Conservation (phyloP, 108 stramenopile species). For the Cylindrotheca closterium region DNA sequence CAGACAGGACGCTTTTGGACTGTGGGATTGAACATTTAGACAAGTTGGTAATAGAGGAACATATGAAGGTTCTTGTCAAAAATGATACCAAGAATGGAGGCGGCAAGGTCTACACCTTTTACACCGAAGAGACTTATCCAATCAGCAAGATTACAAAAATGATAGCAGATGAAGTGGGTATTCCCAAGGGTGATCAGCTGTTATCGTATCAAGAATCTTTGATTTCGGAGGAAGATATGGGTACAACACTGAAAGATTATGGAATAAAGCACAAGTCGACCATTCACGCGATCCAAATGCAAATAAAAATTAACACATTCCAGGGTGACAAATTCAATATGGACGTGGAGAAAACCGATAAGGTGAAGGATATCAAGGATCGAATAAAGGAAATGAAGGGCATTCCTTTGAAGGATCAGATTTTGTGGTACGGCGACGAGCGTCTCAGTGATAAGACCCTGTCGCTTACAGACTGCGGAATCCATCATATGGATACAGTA, state of each 20-base stretch:
- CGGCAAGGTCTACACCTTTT: no score
- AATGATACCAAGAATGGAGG: no score
- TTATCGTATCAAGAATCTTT: neutral
- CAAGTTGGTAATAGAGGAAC: conserved; percentile 1
- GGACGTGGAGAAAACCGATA: conserved; percentile 19
- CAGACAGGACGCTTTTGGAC: conserved; percentile 19
- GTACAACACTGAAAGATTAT: conserved; percentile 18
- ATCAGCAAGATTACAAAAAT: no score
- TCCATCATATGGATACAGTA: neutral
- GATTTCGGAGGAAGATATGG: conserved; percentile 4
- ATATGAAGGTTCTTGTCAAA: neutral
- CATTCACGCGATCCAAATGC: conserved; percentile 15
- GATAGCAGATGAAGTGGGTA: neutral
- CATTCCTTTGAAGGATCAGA: conserved; percentile 7
- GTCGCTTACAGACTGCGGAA: neutral
- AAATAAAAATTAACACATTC: conserved; percentile 20
- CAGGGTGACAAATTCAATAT: conserved; percentile 5
- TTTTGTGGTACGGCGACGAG: conserved; percentile 5
- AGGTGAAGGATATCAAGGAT: conserved; percentile 16
- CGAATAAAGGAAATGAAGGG: conserved; percentile 9
- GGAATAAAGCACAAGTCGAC: conserved; percentile 14
- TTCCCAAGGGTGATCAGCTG: neutral
- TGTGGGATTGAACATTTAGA: conserved; percentile 24
- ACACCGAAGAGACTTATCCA: no score
- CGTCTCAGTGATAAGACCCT: conserved; percentile 3